Base-by-base conservation (phyloP, 805 yeast genomes). In the Candida awuae region DNA sequence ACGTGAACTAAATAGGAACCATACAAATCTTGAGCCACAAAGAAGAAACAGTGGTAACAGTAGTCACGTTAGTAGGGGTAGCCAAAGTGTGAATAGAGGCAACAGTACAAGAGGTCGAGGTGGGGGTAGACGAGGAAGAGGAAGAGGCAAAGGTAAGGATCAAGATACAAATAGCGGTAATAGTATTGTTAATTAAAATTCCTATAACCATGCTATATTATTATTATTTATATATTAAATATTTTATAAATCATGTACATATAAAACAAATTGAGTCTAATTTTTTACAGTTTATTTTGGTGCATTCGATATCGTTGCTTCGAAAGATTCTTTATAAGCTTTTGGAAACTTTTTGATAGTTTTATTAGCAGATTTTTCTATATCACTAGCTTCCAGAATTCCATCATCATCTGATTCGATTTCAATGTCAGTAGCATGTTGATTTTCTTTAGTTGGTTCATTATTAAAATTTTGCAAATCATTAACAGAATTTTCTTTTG, bases 1-100 rank as follows among this genome's bases (percentile, higher is more conserved):
- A 53, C 52, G 52, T 19, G 63, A 63, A 39, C 47, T 62, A 50
- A 47, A 49, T 5, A 34, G 25, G 12, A 5, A 33, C 16, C 31
- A 26, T n/a, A n/a, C n/a, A n/a, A n/a, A n/a, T n/a, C n/a, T n/a
- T n/a, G n/a, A n/a, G n/a, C n/a, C n/a, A n/a, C n/a, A n/a, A n/a
- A n/a, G n/a, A n/a, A n/a, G n/a, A n/a, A n/a, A n/a, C n/a, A n/a
- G n/a, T n/a, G 14, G 15, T 29, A 22, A 37, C 29, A 12, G 30
- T 16, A 27, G 15, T 14, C 23, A 8, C 28, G 21, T 12, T 10
- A 13, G 10, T 13, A 15, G 27, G 25, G 16, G 13, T 13, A 12
- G 4, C 22, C 18, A 9, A 15, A 17, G 4, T 23, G 25, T 17
- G 9, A 29, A 32, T 14, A 19, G 13, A 8, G 20, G 21, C 4